These are phyloP conservation scores for Auxenochlorella protothecoides DNA, from an alignment of 139 green algal genomes.

Conservation along the genomic window DNA sequence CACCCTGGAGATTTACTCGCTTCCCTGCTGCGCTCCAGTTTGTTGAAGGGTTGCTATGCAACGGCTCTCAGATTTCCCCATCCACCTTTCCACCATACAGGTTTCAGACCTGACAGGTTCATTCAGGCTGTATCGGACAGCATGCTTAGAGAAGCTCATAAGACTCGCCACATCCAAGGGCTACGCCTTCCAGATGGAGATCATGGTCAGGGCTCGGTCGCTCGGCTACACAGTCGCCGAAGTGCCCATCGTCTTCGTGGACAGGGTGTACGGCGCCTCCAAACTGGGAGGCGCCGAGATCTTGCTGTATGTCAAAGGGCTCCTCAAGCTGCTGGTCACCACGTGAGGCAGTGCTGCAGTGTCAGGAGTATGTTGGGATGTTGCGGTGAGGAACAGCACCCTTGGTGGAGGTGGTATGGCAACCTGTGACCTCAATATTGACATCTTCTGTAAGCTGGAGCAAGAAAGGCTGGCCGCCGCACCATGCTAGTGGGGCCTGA, in stretches of 20 bases:
- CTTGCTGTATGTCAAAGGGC: constrained; percentile 69
- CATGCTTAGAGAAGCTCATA: constrained; percentile 44
- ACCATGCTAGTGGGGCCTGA: too few species aligned
- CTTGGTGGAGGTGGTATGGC: too few species aligned
- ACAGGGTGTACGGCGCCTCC: constrained; percentile 82
- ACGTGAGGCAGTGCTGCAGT: constrained; percentile 35
- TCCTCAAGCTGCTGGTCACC: constrained; percentile 75
- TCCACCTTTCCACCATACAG: not conserved
- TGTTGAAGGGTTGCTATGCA: too few species aligned
- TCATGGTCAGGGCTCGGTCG: constrained; percentile 71
- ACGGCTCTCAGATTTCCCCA: too few species aligned
- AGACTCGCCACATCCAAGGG: constrained; percentile 22
- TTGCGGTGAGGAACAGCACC: too few species aligned
- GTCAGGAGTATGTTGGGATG: too few species aligned
- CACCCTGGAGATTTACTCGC: too few species aligned
- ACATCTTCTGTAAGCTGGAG: too few species aligned
- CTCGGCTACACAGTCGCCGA: constrained; percentile 54
- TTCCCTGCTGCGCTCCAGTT: too few species aligned
- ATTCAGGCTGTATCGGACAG: constrained; percentile 79
- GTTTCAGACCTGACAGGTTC: constrained; percentile 86
- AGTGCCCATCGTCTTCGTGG: constrained; percentile 98
- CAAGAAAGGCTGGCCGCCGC: too few species aligned
- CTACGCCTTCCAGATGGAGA: constrained; percentile 98
- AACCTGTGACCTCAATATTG: too few species aligned
- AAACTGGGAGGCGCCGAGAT: constrained; percentile 90